Percentiles rank a stretch among this genome's conserved stretches.
phyloP scores from a whole-genome alignment of 208 protist species.

The Histomonas meleagridis region DNA sequence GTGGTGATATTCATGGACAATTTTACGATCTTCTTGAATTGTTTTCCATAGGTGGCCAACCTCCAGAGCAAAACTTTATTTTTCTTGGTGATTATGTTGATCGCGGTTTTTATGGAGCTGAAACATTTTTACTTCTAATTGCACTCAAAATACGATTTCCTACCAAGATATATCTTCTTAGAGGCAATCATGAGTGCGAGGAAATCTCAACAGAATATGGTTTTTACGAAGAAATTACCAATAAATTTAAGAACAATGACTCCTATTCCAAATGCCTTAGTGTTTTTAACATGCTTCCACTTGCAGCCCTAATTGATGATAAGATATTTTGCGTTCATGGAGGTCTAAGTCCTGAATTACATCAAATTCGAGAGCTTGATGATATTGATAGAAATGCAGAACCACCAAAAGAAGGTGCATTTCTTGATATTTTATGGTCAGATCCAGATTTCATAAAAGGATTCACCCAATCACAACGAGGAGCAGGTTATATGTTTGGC shows the following conservation, averaged over 20 bases:
- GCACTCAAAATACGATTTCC: conserved; percentile 44
- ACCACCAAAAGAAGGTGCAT: not conserved
- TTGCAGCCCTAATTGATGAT: conserved; percentile 34
- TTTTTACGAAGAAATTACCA: conserved; percentile 52
- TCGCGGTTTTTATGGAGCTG: conserved; percentile 43
- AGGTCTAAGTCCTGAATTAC: not conserved
- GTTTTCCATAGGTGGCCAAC: conserved; percentile 45
- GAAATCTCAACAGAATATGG: conserved; percentile 45
- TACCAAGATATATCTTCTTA: conserved; percentile 44
- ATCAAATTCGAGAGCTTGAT: not conserved
- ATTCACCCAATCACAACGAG: conserved; percentile 25
- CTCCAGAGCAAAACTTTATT: conserved; percentile 43
- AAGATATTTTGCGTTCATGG: conserved; percentile 35
- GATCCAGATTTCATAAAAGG: conserved; percentile 30
- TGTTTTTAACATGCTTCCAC: not conserved
- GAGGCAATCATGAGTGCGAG: conserved; percentile 52
- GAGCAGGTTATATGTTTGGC: conserved; percentile 34
- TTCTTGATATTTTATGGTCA: conserved; percentile 30
- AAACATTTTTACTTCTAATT: conserved; percentile 48
- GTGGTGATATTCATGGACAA: conserved; percentile 53
- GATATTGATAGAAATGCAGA: conserved; percentile 7
- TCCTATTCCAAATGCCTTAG: not conserved
- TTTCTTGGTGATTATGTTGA: conserved; percentile 56
- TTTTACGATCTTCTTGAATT: conserved; percentile 50
- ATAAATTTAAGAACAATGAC: conserved; percentile 65